Evolutionary conservation across 2,329 filamentous ascomycete species (phyloP), one percentile per base, ranked within the genome.

Genomic region (Fusarium anguioides): DNA sequence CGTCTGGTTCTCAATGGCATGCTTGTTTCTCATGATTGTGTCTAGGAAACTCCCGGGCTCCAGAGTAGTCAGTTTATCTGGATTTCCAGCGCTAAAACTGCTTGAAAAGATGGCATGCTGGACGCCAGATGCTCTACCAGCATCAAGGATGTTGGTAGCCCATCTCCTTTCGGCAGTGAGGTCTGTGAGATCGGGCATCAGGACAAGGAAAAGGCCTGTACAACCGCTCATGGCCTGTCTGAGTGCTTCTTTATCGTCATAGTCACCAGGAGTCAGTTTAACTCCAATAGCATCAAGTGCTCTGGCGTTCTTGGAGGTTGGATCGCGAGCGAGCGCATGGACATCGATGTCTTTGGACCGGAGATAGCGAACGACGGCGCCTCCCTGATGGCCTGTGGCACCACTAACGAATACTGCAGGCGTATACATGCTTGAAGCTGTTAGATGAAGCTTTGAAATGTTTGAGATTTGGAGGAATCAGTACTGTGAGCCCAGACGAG

Each of bases 381-480:
- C 74, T 44, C 81, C 81, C 60, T 81, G 79, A 37, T 61, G 75
- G 26, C 81, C 81, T 2, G 81, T 82, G 8, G 77, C 78, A 48
- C 75, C 77, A 55, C 72, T 74, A 58, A 82, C 75, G 62, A 82
- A 82, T 31, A 78, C 74, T 23, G 64, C 75, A 11, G 58, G 52
- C 62, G 75, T 60, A 51, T 75, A 39, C 77, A 80, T 76, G 67
- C 73, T 68, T 26, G 35, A 17, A 58, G 11, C 8, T 33, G 10
- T 24, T 9, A 18, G 24, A 41, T 24, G 15, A 9, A 37, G 4
- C 23, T 36, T 23, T 29, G 8, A 14, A 26, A 15, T 33, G 4
- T 17, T 27, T 5, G 18, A n/a, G 12, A 27, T 51, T 18, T 8
- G 31, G 11, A 8, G 20, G n/a, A 31, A 31, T 27, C 37, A 14